phyloP scores from a whole-genome alignment of 2,329 filamentous ascomycete species.

The Ophiocordyceps camponoti-leonardi region DNA sequence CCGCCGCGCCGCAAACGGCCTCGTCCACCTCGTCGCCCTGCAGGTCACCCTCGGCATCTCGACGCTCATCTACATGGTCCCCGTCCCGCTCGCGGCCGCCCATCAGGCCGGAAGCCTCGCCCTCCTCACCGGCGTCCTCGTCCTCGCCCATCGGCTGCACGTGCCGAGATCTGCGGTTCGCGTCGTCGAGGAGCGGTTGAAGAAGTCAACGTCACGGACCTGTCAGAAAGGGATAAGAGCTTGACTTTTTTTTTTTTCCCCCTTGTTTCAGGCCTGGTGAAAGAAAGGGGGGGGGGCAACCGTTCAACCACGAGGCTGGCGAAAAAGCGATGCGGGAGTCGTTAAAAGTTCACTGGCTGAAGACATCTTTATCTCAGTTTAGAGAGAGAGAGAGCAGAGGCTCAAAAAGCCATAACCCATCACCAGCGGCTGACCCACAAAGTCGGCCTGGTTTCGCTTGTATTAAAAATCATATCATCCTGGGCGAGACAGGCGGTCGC shows the following conservation, averaged over 20 bases:
- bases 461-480: constrained; percentile 5
- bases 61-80: constrained; percentile 88
- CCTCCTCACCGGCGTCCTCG: constrained; percentile 63
- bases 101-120: constrained; percentile 87
- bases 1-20: constrained; percentile 53
- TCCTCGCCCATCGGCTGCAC: constrained; percentile 64
- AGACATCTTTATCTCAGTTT: no score
- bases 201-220: constrained; percentile 8
- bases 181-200: constrained; percentile 36
- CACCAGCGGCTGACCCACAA: neutral
- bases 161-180: constrained; percentile 49
- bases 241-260: neutral
- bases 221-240: neutral
- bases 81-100: constrained; percentile 68
- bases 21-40: constrained; percentile 66
- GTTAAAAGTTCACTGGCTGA: no score
- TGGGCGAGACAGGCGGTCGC: constrained; percentile 8
- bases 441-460: neutral
- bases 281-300: neutral
- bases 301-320: no score
- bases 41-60: constrained; percentile 79
- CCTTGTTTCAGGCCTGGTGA: neutral
- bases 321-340: no score
- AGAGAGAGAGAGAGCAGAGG: no score
- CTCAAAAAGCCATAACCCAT: neutral